Base-by-base conservation (phyloP, 257 asterid species). In the Solanum ossicruentum region DNA sequence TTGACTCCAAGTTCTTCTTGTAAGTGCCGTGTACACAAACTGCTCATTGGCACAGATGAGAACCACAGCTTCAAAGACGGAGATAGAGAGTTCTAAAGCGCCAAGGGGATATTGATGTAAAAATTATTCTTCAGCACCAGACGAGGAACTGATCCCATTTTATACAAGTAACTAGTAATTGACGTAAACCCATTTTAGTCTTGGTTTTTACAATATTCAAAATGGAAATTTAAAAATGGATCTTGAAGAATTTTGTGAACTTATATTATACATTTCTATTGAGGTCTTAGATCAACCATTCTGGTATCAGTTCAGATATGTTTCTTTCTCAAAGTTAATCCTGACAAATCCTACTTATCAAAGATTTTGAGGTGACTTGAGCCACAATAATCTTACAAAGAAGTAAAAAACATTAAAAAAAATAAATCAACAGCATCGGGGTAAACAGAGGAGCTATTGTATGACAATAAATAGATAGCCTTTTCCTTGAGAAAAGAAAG, bases 11-110 rank as follows among this genome's bases (percentile, higher is more conserved):
- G 87, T 91, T 89, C 67, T 58, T 92, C 89, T 84, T 92, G 90
- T 97, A 97, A 83, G 98, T 95, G 86, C 98, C 99, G 84, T 97
- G 99, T 82, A 94, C 98, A 84, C 99, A 97, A 82, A 93, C 99
- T 96, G 90, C 86, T 85, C 15, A 86, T 49, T 80, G 77, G 47
- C 89, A 28, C 82, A 78, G 10, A 28, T 17, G 65, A 16, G 52
- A 78, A 78, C 10, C 65, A 15, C 36, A 43, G 7, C 20, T 45
- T 45, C 57, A 72, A 20, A 78, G 15, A 9, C 21, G 2, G 82
- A 51, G 47, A 75, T 4, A 23, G 60, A 26, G 26, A 23, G 0
- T 51, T 51, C 60, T 26, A 4, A 26, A 52, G 65, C 23, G 16
- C 47, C 17, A 16, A 16, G 82, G 61, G 6, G 82, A 8, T 17